phyloP scores from a whole-genome alignment of 345 rosid species.

The Citrus maxima region DNA sequence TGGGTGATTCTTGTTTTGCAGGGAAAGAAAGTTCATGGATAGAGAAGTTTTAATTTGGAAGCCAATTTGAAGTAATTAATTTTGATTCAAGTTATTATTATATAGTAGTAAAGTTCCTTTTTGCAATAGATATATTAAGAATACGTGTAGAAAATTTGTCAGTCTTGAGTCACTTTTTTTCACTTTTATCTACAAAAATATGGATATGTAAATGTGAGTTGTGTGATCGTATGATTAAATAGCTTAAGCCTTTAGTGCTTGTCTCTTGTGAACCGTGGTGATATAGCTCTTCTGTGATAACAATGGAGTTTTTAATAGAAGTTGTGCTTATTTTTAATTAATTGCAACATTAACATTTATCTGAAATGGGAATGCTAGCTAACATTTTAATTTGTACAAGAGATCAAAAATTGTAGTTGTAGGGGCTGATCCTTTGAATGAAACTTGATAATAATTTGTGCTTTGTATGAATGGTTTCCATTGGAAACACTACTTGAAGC shows the following conservation, averaged over 20 bases:
- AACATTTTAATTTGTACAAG: too few relatives aligned
- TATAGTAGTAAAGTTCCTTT: not conserved
- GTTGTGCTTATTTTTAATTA: too few relatives aligned
- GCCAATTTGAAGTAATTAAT: not conserved
- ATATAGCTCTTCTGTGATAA: too few relatives aligned
- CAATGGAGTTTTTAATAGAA: too few relatives aligned
- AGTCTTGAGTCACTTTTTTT: not conserved
- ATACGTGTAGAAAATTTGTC: not conserved
- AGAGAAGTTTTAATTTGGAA: not conserved
- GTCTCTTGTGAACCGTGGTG: too few relatives aligned
- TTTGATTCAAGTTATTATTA: not conserved
- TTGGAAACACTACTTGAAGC: too few relatives aligned
- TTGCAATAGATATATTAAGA: not conserved
- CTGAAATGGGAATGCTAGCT: too few relatives aligned
- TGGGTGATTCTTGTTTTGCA: slow-evolving; percentile 8
- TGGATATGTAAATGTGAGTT: slow-evolving; percentile 3
- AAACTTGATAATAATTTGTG: too few relatives aligned
- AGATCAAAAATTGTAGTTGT: too few relatives aligned
- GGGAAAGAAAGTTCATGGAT: slow-evolving; percentile 29
- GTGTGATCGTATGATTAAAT: not conserved
- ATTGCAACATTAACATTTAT: too few relatives aligned
- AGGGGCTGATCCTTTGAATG: too few relatives aligned
- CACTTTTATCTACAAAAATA: not conserved
- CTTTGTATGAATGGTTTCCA: too few relatives aligned
- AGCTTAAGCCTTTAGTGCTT: not conserved